phyloP scores from a whole-genome alignment of 2,329 filamentous ascomycete species.

The Nothophoma quercina region DNA sequence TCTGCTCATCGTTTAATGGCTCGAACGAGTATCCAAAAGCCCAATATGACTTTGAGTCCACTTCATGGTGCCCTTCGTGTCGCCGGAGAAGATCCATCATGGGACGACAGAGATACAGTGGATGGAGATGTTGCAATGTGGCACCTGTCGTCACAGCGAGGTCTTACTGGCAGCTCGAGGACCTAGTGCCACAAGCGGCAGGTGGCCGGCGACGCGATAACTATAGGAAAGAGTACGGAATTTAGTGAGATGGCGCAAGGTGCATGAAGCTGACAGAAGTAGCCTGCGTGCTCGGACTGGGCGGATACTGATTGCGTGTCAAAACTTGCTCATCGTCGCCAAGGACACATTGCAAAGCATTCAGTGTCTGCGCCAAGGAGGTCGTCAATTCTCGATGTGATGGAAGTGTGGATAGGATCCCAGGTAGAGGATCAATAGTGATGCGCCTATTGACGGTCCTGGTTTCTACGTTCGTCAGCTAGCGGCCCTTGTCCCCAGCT shows the following conservation, averaged over 20 bases:
- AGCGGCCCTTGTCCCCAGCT: conserved; percentile 8
- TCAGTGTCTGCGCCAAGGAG: neutral
- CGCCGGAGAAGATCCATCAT: conserved; percentile 29
- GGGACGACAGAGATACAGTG: neutral
- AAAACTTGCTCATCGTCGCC: conserved; percentile 24
- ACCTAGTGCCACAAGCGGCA: neutral
- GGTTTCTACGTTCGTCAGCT: conserved; percentile 18
- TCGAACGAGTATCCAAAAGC: conserved; percentile 61
- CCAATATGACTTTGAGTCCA: conserved; percentile 36
- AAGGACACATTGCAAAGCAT: neutral
- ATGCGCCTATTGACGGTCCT: conserved; percentile 21
- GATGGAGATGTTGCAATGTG: conserved; percentile 2
- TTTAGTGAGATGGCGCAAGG: conserved; percentile 7
- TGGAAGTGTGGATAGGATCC: neutral
- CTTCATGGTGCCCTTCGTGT: conserved; percentile 35
- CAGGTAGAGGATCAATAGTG: conserved; percentile 17
- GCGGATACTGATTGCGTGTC: conserved; percentile 18
- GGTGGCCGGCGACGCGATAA: neutral
- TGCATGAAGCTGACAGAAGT: conserved; percentile 22
- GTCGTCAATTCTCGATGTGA: too few species aligned
- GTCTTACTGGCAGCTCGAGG: neutral
- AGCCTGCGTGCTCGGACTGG: conserved; percentile 18
- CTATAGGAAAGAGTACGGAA: conserved; percentile 3
- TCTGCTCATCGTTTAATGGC: conserved; percentile 58
- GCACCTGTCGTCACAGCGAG: neutral